Conservation (phyloP, 1,284 basidiomycete genomes). For the Marasmius tenuissimus region DNA sequence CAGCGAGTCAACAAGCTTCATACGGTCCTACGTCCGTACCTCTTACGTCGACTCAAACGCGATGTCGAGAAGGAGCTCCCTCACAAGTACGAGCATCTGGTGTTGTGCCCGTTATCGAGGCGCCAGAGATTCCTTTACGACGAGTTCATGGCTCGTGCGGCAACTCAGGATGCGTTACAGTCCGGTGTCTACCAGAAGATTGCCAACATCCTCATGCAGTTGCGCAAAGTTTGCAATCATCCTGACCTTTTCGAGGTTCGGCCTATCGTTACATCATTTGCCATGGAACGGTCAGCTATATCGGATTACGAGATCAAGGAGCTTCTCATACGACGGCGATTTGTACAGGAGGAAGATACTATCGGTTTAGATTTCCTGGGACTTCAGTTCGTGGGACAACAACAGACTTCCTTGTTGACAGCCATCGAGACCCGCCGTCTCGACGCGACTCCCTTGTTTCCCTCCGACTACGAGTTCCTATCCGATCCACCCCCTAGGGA, state of each 20-base stretch:
- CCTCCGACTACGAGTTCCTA: slow-evolving; percentile 53
- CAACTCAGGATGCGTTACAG: slow-evolving; percentile 83
- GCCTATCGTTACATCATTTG: slow-evolving; percentile 91
- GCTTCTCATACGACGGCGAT: slow-evolving; percentile 73
- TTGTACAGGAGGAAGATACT: slow-evolving; percentile 51
- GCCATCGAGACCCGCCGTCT: slow-evolving; percentile 56
- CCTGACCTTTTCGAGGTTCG: slow-evolving; percentile 95
- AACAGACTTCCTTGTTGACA: slow-evolving; percentile 52
- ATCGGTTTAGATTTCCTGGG: slow-evolving; percentile 70
- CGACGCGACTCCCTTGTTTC: slow-evolving; percentile 73
- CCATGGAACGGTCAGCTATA: slow-evolving; percentile 79
- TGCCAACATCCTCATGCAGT: slow-evolving; percentile 96
- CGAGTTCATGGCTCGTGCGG: slow-evolving; percentile 94
- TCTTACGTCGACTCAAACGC: slow-evolving; percentile 91
- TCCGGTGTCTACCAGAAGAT: slow-evolving; percentile 90
- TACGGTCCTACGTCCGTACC: slow-evolving; percentile 89
- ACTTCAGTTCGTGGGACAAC: slow-evolving; percentile 59
- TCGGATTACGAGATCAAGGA: slow-evolving; percentile 90
- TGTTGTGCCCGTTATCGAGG: slow-evolving; percentile 91
- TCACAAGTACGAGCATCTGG: slow-evolving; percentile 92
- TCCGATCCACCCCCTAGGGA: slow-evolving; percentile 70
- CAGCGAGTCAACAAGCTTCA: slow-evolving; percentile 90
- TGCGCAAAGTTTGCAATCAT: slow-evolving; percentile 94
- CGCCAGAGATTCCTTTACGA: slow-evolving; percentile 97
- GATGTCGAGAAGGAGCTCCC: slow-evolving; percentile 97